These are phyloP conservation scores for Globisporangium cystogenes DNA, from an alignment of 352 stramenopile genomes.

Conservation along the genomic window DNA sequence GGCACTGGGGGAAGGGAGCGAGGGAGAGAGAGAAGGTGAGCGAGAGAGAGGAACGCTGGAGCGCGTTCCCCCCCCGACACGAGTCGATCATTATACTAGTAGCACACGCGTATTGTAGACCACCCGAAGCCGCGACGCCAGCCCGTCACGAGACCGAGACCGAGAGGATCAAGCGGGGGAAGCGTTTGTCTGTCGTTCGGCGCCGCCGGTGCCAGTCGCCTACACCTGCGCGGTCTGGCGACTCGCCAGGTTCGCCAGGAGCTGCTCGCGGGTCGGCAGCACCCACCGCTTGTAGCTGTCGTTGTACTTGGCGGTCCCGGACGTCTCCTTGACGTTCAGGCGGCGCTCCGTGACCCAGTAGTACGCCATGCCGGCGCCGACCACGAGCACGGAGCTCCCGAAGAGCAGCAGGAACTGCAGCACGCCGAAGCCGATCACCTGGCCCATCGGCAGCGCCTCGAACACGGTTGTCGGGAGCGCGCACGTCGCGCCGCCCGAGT, in stretches of 20 bases:
- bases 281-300: slow-evolving; percentile 61
- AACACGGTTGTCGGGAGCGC: slow-evolving; percentile 20
- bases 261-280: slow-evolving; percentile 61
- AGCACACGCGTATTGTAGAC: background rate
- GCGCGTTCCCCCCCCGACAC: background rate
- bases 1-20: background rate
- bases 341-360: slow-evolving; percentile 39
- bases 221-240: slow-evolving; percentile 11
- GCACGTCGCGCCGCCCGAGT: slow-evolving; percentile 26
- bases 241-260: slow-evolving; percentile 25
- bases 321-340: slow-evolving; percentile 34
- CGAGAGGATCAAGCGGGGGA: too few species aligned
- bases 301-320: slow-evolving; percentile 37
- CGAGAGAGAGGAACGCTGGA: background rate
- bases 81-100: background rate
- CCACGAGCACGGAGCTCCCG: slow-evolving; percentile 22
- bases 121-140: background rate
- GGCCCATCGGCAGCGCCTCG: slow-evolving; percentile 26
- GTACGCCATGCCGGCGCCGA: slow-evolving; percentile 32
- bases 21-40: slow-evolving; percentile 1
- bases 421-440: slow-evolving; percentile 32
- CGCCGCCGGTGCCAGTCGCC: too few species aligned
- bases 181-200: too few species aligned
- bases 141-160: too few species aligned
- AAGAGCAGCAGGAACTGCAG: slow-evolving; percentile 39